These are phyloP conservation scores for Ophiobolus disseminans DNA, from an alignment of 2,329 filamentous ascomycete genomes.

Conservation along the genomic window DNA sequence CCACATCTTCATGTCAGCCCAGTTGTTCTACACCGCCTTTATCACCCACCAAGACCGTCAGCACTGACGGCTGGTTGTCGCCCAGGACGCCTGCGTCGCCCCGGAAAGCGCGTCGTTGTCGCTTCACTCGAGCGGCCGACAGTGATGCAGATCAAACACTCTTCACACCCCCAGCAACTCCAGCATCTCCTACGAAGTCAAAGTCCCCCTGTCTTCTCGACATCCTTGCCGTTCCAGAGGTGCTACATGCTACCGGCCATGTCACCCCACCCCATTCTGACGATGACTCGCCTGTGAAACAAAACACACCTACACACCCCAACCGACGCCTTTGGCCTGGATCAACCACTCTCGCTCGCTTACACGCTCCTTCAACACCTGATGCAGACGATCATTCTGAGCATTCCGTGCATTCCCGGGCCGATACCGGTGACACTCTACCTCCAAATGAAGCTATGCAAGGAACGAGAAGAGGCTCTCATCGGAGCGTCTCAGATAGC, in stretches of 20 bases:
- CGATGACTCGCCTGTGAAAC: conserved; percentile 21
- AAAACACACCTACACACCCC: background rate
- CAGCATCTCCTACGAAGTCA: conserved; percentile 34
- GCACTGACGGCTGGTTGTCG: conserved; percentile 41
- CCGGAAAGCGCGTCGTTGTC: conserved; percentile 37
- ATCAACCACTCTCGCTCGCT: conserved; percentile 9
- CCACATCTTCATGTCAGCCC: conserved; percentile 14
- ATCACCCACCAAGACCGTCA: conserved; percentile 45
- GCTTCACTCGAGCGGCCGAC: conserved; percentile 28
- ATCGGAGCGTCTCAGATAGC: no score
- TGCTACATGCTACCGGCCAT: conserved; percentile 12
- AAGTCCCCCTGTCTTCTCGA: conserved; percentile 21
- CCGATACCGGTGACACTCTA: no score
- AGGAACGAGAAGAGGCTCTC: no score
- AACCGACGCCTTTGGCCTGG: conserved; percentile 2
- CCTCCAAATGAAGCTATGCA: no score
- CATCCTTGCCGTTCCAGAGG: conserved; percentile 22
- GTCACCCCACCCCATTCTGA: conserved; percentile 5
- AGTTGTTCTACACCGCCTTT: conserved; percentile 41
- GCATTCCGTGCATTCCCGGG: no score
- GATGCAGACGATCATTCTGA: background rate
- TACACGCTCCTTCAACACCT: conserved; percentile 17
- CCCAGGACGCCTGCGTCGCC: conserved; percentile 42
- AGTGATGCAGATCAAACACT: conserved; percentile 9
- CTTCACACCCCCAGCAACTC: conserved; percentile 29